phyloP scores from a whole-genome alignment of 768 basidiomycete genomes.

The Tubosaeta sp. region DNA sequence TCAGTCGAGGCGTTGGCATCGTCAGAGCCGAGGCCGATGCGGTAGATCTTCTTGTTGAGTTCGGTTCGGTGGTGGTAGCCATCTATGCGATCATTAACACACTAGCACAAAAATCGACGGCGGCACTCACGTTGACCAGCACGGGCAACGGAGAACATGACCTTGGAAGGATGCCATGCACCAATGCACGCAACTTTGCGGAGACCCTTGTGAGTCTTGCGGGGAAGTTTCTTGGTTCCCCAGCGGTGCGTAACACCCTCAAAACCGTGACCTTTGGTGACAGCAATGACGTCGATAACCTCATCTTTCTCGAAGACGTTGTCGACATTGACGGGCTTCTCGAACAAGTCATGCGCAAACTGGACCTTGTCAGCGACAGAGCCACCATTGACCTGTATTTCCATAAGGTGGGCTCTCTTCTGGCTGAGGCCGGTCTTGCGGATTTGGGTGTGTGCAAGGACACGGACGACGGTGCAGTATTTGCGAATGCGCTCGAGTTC shows the following conservation, averaged over 20 bases:
- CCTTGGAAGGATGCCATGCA: conserved; percentile 98
- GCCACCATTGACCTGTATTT: conserved; percentile 99
- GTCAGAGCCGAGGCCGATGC: conserved; percentile 78
- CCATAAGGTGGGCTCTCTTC: conserved; percentile 99
- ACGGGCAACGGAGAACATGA: conserved; percentile 99
- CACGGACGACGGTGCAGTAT: conserved; percentile 99
- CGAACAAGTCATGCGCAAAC: conserved; percentile 89
- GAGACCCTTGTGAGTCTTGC: conserved; percentile 99
- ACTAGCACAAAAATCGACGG: neutral
- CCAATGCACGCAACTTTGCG: conserved; percentile 99
- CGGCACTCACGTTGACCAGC: conserved; percentile 91
- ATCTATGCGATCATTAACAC: conserved; percentile 42
- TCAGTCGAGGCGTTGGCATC: conserved; percentile 89
- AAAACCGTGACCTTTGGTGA: conserved; percentile 99
- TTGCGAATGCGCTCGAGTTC: conserved; percentile 99
- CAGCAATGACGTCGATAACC: conserved; percentile 93
- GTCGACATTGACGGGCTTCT: conserved; percentile 87
- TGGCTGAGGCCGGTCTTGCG: conserved; percentile 96
- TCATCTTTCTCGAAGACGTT: conserved; percentile 96
- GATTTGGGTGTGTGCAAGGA: conserved; percentile 98
- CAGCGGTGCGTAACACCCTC: conserved; percentile 99
- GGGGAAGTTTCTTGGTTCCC: conserved; percentile 98
- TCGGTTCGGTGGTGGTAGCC: conserved; percentile 97
- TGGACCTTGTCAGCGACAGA: conserved; percentile 95
- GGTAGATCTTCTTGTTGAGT: conserved; percentile 99